Percentiles rank a stretch among this genome's conserved stretches.
Conservation (phyloP, 192 early-diverging fungal species). For the Coemansia sp. region DNA sequence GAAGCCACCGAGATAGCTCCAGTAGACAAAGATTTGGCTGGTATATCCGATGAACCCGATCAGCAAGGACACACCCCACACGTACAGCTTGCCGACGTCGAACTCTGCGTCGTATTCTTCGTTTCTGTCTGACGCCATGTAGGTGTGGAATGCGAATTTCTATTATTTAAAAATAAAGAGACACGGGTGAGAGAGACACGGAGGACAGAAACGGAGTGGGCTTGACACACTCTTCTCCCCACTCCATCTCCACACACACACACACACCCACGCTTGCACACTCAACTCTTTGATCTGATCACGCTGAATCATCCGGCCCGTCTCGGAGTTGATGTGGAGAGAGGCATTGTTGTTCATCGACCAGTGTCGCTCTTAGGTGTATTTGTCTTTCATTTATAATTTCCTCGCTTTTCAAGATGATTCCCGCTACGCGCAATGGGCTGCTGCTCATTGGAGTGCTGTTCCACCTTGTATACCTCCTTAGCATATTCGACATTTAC, state of each 20-base stretch:
- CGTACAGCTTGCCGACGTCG: constrained; percentile 50
- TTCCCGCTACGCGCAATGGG: constrained; percentile 48
- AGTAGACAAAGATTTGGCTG: constrained; percentile 64
- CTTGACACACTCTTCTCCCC: no score
- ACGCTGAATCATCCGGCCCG: no score
- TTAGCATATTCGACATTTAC: constrained; percentile 97
- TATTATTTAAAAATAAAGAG: neutral
- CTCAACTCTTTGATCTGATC: no score
- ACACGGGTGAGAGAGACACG: neutral
- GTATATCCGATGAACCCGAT: constrained; percentile 62
- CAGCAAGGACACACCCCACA: constrained; percentile 57
- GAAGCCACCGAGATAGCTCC: constrained; percentile 53
- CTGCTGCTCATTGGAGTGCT: constrained; percentile 79
- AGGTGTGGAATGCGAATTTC: neutral
- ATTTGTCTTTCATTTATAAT: neutral
- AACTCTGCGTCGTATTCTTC: constrained; percentile 40
- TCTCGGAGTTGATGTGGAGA: no score
- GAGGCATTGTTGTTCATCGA: no score
- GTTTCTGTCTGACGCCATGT: constrained; percentile 8
- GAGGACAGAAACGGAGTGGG: no score
- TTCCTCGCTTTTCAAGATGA: constrained; percentile 18
- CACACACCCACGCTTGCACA: no score
- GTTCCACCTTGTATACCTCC: constrained; percentile 89
- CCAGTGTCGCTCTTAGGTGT: neutral
- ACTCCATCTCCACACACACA: no score